Evolutionary conservation across 2,329 filamentous ascomycete genomes (phyloP).

Genomic region (Cladosporium sp.): DNA sequence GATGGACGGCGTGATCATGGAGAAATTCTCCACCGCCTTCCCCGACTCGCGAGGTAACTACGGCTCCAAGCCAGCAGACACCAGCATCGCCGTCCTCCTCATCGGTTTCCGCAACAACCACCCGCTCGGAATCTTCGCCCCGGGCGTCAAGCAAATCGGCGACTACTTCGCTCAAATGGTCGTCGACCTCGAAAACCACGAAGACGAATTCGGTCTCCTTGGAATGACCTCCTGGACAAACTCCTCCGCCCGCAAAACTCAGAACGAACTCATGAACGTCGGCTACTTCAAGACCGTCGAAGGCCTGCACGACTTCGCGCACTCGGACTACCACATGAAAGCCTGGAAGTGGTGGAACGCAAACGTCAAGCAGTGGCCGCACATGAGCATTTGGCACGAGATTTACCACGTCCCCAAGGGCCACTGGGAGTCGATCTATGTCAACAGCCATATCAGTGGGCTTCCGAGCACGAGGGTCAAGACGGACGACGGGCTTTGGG

Average conservation of each 20-base stretch:
- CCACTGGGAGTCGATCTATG: slow-evolving; percentile 51
- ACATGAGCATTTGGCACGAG: slow-evolving; percentile 55
- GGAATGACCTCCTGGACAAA: slow-evolving; percentile 41
- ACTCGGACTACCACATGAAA: slow-evolving; percentile 45
- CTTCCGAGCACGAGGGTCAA: slow-evolving; percentile 27
- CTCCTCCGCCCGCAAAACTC: slow-evolving; percentile 33
- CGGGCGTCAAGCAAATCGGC: slow-evolving; percentile 40
- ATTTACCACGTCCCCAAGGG: slow-evolving; percentile 43
- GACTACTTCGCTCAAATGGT: slow-evolving; percentile 40
- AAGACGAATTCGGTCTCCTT: slow-evolving; percentile 47
- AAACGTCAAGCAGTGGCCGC: slow-evolving; percentile 30
- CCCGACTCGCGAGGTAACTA: slow-evolving; percentile 33
- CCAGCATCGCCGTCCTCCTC: slow-evolving; percentile 36
- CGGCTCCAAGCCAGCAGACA: slow-evolving; percentile 28
- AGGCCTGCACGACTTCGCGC: slow-evolving; percentile 50
- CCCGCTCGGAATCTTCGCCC: slow-evolving; percentile 47
- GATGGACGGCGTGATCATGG: slow-evolving; percentile 32
- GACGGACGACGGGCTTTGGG: slow-evolving; percentile 25
- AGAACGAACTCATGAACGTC: slow-evolving; percentile 40
- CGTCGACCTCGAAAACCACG: slow-evolving; percentile 29
- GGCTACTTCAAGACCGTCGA: slow-evolving; percentile 51
- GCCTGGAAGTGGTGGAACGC: slow-evolving; percentile 50
- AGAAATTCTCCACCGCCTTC: slow-evolving; percentile 37
- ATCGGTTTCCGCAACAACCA: slow-evolving; percentile 34
- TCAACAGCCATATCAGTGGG: slow-evolving; percentile 35